Base-by-base conservation (phyloP, 2,329 filamentous ascomycete species). In the Diaporthe batatas region DNA sequence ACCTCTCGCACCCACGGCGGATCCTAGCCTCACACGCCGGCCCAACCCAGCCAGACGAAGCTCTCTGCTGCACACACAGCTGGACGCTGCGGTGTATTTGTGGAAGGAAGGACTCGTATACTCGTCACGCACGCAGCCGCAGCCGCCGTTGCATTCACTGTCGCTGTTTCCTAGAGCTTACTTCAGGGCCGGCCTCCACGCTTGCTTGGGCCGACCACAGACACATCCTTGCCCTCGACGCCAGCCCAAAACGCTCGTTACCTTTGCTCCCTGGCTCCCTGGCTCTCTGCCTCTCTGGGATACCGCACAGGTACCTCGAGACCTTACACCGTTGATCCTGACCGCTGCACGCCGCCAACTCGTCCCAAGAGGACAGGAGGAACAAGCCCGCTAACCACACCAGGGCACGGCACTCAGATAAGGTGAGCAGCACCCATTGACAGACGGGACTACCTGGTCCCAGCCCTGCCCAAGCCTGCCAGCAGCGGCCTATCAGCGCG, bases 371-470 rank as follows among this genome's bases (percentile, higher is more conserved):
- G 29, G 32, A 44, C 34, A 53, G 32, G 47, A 67, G 57, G 49
- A 55, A 64, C 55, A 39, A 70, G 65, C 71, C 62, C 64, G 59
- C 64, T 57, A 51, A 53, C 39, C 42, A 18, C 51, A 3, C 36
- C 57, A 62, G 57, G 57, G 57, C 58, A 25, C 44, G 21, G 44
- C 62, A 64, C 64, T 68, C 49, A 42, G 49, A 51, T 53, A 34
- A 73, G 72, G 72, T 73, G 68, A 73, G 72, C 64, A 73, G 72
- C 64, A 73, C 49, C 58, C 11, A 25, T 53, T 58, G 34, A 32
- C 72, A 59, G 55, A 62, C 42, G 51, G 71, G 57, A 58, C 58
- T 59, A 57, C 68, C 58, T 70, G 58, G 72, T 70, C 55, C 51
- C 36, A 32, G 47, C 47, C 32, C n/a, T 62, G 49, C 71, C 71